A percentile compares a stretch with the other conserved stretches of the same genome.
Evolutionary conservation across 2,329 filamentous ascomycete species (phyloP).

Genomic region (Onygenales sp.): DNA sequence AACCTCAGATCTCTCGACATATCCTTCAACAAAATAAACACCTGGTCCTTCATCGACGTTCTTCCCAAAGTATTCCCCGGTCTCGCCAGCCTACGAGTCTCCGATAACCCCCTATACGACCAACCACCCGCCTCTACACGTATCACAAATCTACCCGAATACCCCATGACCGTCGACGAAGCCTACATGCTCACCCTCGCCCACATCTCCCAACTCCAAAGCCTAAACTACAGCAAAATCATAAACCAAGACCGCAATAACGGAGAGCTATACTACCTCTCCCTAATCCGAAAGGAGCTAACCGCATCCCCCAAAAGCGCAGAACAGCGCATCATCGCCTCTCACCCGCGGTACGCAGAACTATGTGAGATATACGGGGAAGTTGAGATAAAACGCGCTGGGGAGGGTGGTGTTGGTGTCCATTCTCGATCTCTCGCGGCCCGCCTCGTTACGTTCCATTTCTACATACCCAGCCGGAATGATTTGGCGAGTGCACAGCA

Average conservation of each 20-base stretch:
- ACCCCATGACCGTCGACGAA: conserved; percentile 54
- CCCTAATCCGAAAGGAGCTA: conserved; percentile 71
- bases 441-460: conserved; percentile 55
- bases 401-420: conserved; percentile 29
- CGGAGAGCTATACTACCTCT: conserved; percentile 89
- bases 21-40: conserved; percentile 59
- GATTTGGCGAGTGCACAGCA: conserved; percentile 7
- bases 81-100: conserved; percentile 64
- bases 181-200: conserved; percentile 82
- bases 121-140: conserved; percentile 25
- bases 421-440: conserved; percentile 78
- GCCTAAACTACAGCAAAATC: conserved; percentile 53
- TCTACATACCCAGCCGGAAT: conserved; percentile 39
- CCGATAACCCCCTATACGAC: conserved; percentile 77
- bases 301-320: conserved; percentile 32
- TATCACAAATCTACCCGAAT: conserved; percentile 32
- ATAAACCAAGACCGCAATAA: conserved; percentile 67
- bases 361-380: conserved; percentile 69
- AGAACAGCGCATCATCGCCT: conserved; percentile 43
- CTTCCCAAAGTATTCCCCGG: conserved; percentile 62
- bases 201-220: conserved; percentile 57
- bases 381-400: conserved; percentile 52
- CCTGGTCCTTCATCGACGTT: conserved; percentile 65
- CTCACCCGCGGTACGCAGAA: conserved; percentile 63
- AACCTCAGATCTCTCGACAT: conserved; percentile 59